These are phyloP conservation scores for Penicillium paxilli DNA, from an alignment of 495 filamentous ascomycete genomes.

Conservation along the genomic window DNA sequence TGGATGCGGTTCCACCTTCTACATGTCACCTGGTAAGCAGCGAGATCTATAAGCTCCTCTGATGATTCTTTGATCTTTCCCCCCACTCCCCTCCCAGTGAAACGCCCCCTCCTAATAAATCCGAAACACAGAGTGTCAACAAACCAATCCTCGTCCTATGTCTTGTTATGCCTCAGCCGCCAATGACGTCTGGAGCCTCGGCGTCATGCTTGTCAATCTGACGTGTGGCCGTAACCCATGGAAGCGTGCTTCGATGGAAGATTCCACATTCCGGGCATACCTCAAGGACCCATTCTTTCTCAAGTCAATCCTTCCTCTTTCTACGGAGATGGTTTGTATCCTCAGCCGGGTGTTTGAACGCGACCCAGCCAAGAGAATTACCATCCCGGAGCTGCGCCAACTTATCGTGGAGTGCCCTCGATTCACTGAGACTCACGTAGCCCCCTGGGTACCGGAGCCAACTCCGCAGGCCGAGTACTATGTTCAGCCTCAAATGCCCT, in stretches of 20 bases:
- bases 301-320: constrained; percentile 88
- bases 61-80: no score
- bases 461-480: constrained; percentile 30
- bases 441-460: constrained; percentile 31
- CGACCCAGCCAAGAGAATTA: constrained; percentile 83
- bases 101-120: constrained; percentile 19
- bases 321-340: constrained; percentile 85
- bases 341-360: constrained; percentile 86
- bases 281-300: constrained; percentile 84
- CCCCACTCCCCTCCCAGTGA: constrained; percentile 2
- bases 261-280: constrained; percentile 94
- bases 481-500: constrained; percentile 30
- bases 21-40: constrained; percentile 94
- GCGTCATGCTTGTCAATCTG: constrained; percentile 95
- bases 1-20: constrained; percentile 97
- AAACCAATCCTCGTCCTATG: constrained; percentile 73
- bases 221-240: constrained; percentile 98
- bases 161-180: constrained; percentile 86
- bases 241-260: constrained; percentile 90
- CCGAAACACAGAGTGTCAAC: constrained; percentile 78
- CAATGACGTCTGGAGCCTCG: constrained; percentile 97
- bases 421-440: constrained; percentile 60
- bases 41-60: not conserved
- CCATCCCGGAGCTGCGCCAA: constrained; percentile 75
- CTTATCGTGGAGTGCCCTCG: constrained; percentile 73